A percentile compares a stretch with the other conserved stretches of the same genome.
These are phyloP conservation scores for Hippophae gyantsensis DNA, from an alignment of 306 rosid genomes.

Conservation along the genomic window DNA sequence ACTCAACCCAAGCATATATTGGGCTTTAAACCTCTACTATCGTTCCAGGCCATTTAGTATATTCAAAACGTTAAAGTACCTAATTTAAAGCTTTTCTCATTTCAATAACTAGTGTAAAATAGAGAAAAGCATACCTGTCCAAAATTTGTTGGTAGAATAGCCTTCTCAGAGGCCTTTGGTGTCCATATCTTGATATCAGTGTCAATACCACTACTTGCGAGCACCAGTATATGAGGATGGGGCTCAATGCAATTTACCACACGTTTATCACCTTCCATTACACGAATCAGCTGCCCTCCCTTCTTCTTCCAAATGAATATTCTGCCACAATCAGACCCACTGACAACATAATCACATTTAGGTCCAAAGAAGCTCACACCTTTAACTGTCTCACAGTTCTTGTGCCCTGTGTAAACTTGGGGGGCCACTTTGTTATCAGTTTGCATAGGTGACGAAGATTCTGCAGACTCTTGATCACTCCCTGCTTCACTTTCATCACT, in stretches of 20 bases:
- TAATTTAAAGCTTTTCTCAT: neutral
- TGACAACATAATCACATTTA: slow-evolving; percentile 76
- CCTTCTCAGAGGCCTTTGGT: slow-evolving; percentile 77
- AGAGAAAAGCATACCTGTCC: slow-evolving; percentile 47
- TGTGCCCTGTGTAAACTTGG: slow-evolving; percentile 80
- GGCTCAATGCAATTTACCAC: slow-evolving; percentile 91
- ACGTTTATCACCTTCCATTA: slow-evolving; percentile 73
- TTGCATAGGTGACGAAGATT: slow-evolving; percentile 33
- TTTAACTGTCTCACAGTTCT: slow-evolving; percentile 70
- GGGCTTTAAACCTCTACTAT: neutral
- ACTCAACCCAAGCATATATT: neutral
- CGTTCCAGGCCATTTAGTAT: neutral
- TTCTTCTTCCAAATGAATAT: slow-evolving; percentile 89
- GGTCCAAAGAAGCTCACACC: slow-evolving; percentile 95
- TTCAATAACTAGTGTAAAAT: slow-evolving; percentile 18
- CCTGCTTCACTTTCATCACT: slow-evolving; percentile 56
- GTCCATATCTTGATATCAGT: slow-evolving; percentile 82
- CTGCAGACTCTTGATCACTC: slow-evolving; percentile 26
- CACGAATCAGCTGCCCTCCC: slow-evolving; percentile 78
- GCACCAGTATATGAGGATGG: slow-evolving; percentile 79
- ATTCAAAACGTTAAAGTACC: neutral
- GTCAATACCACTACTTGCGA: slow-evolving; percentile 96
- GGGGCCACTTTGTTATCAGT: slow-evolving; percentile 38
- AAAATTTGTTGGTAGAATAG: slow-evolving; percentile 55
- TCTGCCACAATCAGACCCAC: slow-evolving; percentile 97